These are phyloP conservation scores for Sequoia sempervirens DNA, from an alignment of 75 land plant species.

Conservation along the genomic window DNA sequence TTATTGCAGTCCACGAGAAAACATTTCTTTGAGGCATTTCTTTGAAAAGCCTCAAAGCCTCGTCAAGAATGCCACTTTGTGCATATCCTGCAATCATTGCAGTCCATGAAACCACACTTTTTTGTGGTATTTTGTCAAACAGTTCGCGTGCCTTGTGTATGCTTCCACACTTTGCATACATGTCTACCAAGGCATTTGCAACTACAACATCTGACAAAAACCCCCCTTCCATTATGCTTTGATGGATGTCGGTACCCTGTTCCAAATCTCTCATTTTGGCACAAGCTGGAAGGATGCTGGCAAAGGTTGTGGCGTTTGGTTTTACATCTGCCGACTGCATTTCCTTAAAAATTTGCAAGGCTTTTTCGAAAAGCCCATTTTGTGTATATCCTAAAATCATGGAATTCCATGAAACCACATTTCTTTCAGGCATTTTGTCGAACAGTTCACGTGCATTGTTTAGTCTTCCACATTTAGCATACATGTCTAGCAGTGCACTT, in stretches of 20 bases:
- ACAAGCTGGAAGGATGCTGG: conserved; percentile 43
- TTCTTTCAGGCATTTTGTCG: conserved; percentile 31
- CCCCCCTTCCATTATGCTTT: conserved; percentile 18
- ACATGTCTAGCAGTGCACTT: conserved; percentile 34
- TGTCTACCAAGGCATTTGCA: conserved; percentile 52
- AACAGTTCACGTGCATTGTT: conserved; percentile 38
- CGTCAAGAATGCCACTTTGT: conserved; percentile 22
- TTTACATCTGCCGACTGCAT: conserved; percentile 38
- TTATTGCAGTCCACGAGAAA: conserved; percentile 20
- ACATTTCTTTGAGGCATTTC: conserved; percentile 13
- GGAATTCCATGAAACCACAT: conserved; percentile 66
- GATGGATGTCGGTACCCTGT: conserved; percentile 39
- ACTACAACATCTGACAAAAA: conserved; percentile 31
- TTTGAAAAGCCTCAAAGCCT: conserved; percentile 20
- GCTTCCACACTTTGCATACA: conserved; percentile 66
- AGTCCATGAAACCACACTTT: conserved; percentile 53
- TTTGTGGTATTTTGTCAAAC: conserved; percentile 41
- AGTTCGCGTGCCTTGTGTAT: conserved; percentile 35
- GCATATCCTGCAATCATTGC: conserved; percentile 60
- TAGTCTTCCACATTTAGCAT: conserved; percentile 33
- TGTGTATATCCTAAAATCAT: conserved; percentile 58
- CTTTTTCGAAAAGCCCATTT: conserved; percentile 25
- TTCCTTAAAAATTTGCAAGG: conserved; percentile 26
- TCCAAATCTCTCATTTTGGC: conserved; percentile 35
- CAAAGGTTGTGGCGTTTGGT: conserved; percentile 52